Evolutionary conservation across 768 basidiomycete genomes (phyloP).

Genomic region (Leccinum truebloodii): DNA sequence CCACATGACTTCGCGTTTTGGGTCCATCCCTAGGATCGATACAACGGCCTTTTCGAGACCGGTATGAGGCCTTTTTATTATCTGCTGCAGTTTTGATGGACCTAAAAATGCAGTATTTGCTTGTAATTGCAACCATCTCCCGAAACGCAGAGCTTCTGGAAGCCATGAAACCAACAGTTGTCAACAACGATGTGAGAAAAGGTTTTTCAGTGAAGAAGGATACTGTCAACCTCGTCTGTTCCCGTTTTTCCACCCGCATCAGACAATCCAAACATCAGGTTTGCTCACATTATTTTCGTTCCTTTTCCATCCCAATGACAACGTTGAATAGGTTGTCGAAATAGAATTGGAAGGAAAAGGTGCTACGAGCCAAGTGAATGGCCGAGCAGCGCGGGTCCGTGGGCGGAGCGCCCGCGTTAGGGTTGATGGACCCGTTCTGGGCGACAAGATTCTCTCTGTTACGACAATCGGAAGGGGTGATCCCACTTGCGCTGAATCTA

Average conservation of each 20-base stretch:
- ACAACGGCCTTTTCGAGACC: constrained; percentile 29
- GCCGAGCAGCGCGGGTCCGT: constrained; percentile 21
- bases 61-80: constrained; percentile 28
- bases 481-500: constrained; percentile 55
- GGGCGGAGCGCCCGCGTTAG: constrained; percentile 38
- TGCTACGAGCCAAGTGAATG: constrained; percentile 6
- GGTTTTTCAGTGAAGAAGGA: constrained; percentile 32
- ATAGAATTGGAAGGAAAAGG: constrained; percentile 17
- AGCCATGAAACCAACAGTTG: constrained; percentile 45
- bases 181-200: constrained; percentile 42
- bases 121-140: constrained; percentile 46
- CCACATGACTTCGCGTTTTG: constrained; percentile 18
- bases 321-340: constrained; percentile 16
- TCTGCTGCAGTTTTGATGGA: not conserved
- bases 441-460: constrained; percentile 32
- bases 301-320: not conserved
- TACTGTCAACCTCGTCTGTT: constrained; percentile 36
- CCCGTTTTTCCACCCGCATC: constrained; percentile 48
- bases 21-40: constrained; percentile 20
- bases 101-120: constrained; percentile 37
- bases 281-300: constrained; percentile 10
- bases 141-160: constrained; percentile 48
- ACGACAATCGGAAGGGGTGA: constrained; percentile 54
- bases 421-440: too few relatives aligned
- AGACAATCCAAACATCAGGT: constrained; percentile 41